Conservation (phyloP, 2,329 filamentous ascomycete genomes). For the Aspergillus sclerotialis region DNA sequence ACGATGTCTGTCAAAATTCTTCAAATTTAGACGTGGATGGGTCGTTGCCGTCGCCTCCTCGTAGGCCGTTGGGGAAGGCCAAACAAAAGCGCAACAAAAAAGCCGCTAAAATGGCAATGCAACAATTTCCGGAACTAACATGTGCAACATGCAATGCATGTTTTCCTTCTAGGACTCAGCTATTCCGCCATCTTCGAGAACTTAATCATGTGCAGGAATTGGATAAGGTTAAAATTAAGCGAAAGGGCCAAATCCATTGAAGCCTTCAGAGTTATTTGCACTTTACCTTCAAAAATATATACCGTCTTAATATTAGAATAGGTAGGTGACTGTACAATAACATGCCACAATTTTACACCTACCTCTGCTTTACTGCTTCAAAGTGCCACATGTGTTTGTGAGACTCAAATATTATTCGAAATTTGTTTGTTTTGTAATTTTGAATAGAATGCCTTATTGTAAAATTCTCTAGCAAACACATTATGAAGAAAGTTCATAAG, state of each 20-base stretch:
- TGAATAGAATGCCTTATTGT: no score
- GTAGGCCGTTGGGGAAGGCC: conserved; percentile 44
- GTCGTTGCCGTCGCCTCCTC: conserved; percentile 7
- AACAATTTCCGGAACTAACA: conserved; percentile 44
- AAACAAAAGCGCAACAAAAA: conserved; percentile 48
- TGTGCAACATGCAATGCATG: conserved; percentile 72
- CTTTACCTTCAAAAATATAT: background rate
- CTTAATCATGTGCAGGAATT: conserved; percentile 55
- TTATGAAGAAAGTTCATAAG: no score
- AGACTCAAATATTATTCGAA: no score
- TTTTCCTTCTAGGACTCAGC: conserved; percentile 66
- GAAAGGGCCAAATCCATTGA: background rate
- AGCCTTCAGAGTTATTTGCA: background rate
- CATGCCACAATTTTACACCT: no score
- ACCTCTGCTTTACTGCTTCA: no score
- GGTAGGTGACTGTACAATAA: no score
- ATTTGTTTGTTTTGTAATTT: no score
- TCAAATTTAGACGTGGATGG: conserved; percentile 15
- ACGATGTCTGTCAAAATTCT: conserved; percentile 11
- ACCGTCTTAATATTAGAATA: no score
- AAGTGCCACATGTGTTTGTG: no score
- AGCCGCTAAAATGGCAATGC: conserved; percentile 30
- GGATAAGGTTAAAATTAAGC: background rate
- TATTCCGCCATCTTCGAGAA: conserved; percentile 68
- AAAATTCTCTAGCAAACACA: no score